Evolutionary conservation across 495 filamentous ascomycete species (phyloP).

Genomic region (Lasiosphaeriaceae sp.): DNA sequence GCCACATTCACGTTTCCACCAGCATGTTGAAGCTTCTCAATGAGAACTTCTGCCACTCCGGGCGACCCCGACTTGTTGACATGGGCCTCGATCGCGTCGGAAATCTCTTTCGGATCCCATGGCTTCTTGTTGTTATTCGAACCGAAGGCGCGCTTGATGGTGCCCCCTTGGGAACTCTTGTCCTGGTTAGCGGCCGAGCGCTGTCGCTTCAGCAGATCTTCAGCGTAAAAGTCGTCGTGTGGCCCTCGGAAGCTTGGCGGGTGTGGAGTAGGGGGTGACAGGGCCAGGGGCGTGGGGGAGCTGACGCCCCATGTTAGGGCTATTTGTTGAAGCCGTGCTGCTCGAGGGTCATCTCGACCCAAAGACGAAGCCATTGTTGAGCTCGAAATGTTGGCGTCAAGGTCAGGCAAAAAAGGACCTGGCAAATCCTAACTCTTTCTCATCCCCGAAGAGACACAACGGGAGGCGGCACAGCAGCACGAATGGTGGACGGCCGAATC

Average conservation of each 20-base stretch:
- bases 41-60: constrained; percentile 45
- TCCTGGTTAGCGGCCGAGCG: constrained; percentile 27
- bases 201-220: constrained; percentile 42
- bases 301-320: constrained; percentile 34
- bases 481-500: not conserved
- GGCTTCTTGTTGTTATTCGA: constrained; percentile 42
- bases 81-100: constrained; percentile 39
- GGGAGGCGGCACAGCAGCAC: too few relatives aligned
- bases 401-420: not conserved
- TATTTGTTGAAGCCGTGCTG: constrained; percentile 33
- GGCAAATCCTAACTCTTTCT: too few relatives aligned
- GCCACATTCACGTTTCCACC: constrained; percentile 42
- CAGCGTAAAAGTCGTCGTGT: constrained; percentile 38
- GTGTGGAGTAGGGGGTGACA: constrained; percentile 21
- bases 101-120: constrained; percentile 46
- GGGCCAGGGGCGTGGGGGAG: constrained; percentile 10
- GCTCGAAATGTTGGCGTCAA: not conserved
- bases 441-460: too few relatives aligned
- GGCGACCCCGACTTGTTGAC: constrained; percentile 38
- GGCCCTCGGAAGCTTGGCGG: constrained; percentile 27
- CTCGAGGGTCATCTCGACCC: constrained; percentile 25
- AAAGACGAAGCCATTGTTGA: constrained; percentile 16
- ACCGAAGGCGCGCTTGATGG: constrained; percentile 42
- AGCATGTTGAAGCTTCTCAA: constrained; percentile 36
- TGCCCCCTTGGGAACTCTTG: constrained; percentile 27